Evolutionary conservation across 1,139 yeast species (phyloP), one percentile per base, ranked within the genome.

Genomic region (Wickerhamomyces sp.): DNA sequence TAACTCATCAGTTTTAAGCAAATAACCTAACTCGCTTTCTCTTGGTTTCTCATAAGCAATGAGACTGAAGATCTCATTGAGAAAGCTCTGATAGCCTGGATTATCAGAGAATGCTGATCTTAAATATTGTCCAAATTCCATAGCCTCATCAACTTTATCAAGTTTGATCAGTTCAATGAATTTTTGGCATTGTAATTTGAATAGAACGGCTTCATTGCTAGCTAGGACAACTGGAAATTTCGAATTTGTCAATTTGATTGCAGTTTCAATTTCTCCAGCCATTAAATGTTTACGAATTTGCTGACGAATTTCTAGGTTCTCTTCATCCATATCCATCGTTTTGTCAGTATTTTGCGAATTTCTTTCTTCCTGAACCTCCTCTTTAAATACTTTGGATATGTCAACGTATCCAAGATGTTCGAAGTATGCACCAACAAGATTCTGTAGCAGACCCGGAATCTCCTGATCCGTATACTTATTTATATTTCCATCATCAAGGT

Each of bases 321-420:
- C 69, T 37, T 62, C 78, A 46, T 58, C 64, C 28, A 44, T 51
- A 40, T 54, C 42, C 27, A 30, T 24, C 25, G 35, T 46, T 48
- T 58, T 36, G 44, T 50, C 54, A 28, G 55, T 50, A 15, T 48
- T 41, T 33, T 46, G 51, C 32, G 57, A 58, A 13, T 51, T 54
- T 28, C 51, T 49, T 32, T 56, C 56, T 13, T 54, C 52, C 21
- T 49, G 49, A 31, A 78, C 58, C 45, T 76, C 87, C 20, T 63
- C 59, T 21, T 73, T 63, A 51, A 88, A 81, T 0, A 87, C 79
- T 41, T 72, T 72, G 9, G 82, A 78, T 0, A 89, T 78, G 35
- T 81, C 81, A 39, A 76, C 67, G 54, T 76, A 81, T 0, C 96
- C 96, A 50, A 81, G 78, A 51, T 85, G 84, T 28, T 77, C 71